Percentiles rank a stretch among this genome's conserved stretches.
phyloP scores from a whole-genome alignment of 441 rosid species.

The Aquilaria agallochum region DNA sequence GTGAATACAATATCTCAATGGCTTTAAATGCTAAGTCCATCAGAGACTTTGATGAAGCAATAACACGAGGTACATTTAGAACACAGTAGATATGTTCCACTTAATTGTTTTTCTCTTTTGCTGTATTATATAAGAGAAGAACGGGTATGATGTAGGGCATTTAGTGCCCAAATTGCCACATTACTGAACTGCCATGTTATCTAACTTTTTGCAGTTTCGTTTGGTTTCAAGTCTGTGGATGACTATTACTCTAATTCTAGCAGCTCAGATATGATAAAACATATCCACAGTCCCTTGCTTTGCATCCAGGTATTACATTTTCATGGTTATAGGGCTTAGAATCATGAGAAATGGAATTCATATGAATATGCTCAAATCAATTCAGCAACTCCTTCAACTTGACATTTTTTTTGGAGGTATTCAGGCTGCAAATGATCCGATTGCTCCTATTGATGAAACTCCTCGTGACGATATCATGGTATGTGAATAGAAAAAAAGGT shows the following conservation, averaged over 20 bases:
- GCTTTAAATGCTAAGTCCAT: conserved; percentile 68
- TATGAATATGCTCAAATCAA: not conserved
- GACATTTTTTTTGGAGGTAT: conserved; percentile 10
- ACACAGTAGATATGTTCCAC: conserved; percentile 1
- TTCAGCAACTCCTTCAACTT: not conserved
- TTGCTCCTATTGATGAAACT: conserved; percentile 78
- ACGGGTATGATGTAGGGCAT: not conserved
- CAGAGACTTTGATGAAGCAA: conserved; percentile 74
- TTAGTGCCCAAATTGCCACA: not conserved
- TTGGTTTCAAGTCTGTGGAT: conserved; percentile 86
- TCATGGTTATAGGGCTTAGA: not conserved
- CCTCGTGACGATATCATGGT: conserved; percentile 79
- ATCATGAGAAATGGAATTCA: not conserved
- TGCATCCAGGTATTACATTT: conserved; percentile 70
- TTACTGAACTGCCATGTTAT: conserved; percentile 13
- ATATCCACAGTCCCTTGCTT: conserved; percentile 61
- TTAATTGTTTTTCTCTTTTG: not conserved
- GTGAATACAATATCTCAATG: conserved; percentile 62
- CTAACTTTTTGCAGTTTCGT: conserved; percentile 54
- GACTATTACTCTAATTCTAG: conserved; percentile 76
- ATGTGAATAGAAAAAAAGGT: conserved; percentile 2
- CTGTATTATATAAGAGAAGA: conserved; percentile 4
- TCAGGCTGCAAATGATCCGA: conserved; percentile 86
- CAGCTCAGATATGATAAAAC: conserved; percentile 59
- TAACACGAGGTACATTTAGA: conserved; percentile 55